A percentile compares a stretch with the other conserved stretches of the same genome.
Evolutionary conservation across 345 rosid species (phyloP).

Genomic region (Garcia nutans): DNA sequence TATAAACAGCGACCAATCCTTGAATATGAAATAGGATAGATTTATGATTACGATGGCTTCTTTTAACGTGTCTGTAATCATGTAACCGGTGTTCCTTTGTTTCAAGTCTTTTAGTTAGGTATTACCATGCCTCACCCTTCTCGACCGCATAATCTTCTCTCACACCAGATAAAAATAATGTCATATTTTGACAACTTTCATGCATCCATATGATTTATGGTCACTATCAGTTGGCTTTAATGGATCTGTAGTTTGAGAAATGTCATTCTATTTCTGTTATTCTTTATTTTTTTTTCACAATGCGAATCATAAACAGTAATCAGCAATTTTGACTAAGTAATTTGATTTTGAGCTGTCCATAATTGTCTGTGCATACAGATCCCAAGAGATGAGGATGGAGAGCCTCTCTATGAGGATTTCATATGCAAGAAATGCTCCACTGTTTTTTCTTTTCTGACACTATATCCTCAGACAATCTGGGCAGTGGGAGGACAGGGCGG

Average conservation of each 20-base stretch:
- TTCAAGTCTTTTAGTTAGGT: neutral
- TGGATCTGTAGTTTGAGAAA: too few relatives aligned
- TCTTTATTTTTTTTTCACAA: too few relatives aligned
- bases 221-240: too few relatives aligned
- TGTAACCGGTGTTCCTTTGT: neutral
- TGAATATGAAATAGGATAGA: neutral
- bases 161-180: neutral
- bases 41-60: neutral
- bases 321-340: neutral
- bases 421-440: conserved; percentile 74
- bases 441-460: conserved; percentile 60
- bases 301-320: too few relatives aligned
- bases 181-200: neutral
- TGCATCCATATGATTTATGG: neutral
- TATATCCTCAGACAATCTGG: conserved; percentile 62
- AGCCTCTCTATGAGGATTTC: conserved; percentile 81
- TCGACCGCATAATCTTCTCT: neutral
- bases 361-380: conserved; percentile 40
- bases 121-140: neutral
- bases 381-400: conserved; percentile 87
- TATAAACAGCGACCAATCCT: neutral
- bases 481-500: conserved; percentile 37
- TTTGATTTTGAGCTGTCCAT: neutral
- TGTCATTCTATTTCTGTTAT: too few relatives aligned
- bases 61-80: neutral